Percentiles rank a stretch among this genome's conserved stretches.
Evolutionary conservation across 1,284 basidiomycete species (phyloP).

Genomic region (Apiotrichum porosum): DNA sequence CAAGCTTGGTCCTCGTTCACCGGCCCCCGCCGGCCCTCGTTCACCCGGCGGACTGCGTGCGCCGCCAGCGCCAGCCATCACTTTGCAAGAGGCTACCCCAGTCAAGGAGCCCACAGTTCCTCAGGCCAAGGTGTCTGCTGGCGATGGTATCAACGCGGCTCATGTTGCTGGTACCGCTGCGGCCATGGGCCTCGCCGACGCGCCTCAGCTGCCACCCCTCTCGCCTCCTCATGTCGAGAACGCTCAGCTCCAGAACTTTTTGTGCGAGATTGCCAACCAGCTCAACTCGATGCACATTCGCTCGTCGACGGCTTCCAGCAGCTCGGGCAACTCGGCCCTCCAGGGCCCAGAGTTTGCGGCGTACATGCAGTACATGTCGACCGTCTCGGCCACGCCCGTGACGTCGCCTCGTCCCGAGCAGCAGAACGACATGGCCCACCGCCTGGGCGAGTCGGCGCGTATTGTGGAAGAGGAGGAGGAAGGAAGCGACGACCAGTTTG

Average conservation of each 20-base stretch:
- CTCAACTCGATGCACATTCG: slow-evolving; percentile 54
- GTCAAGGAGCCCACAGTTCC: slow-evolving; percentile 30
- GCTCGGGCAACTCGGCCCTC: slow-evolving; percentile 42
- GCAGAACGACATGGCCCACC: slow-evolving; percentile 20
- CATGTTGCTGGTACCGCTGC: no score
- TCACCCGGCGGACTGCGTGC: slow-evolving; percentile 15
- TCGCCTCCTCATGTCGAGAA: slow-evolving; percentile 51
- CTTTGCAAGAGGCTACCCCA: slow-evolving; percentile 50
- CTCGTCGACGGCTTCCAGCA: slow-evolving; percentile 47
- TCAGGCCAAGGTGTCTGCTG: background rate
- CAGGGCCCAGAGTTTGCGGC: slow-evolving; percentile 37
- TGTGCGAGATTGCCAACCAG: slow-evolving; percentile 57
- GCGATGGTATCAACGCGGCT: no score
- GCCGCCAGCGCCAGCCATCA: slow-evolving; percentile 42
- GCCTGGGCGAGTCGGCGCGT: background rate
- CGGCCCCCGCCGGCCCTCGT: slow-evolving; percentile 31
- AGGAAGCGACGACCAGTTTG: slow-evolving; percentile 49
- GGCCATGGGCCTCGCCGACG: slow-evolving; percentile 10
- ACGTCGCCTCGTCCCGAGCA: slow-evolving; percentile 2
- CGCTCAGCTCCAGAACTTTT: slow-evolving; percentile 54
- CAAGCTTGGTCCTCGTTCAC: slow-evolving; percentile 25
- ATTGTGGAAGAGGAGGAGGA: no score
- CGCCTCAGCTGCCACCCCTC: slow-evolving; percentile 31
- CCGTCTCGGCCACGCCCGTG: slow-evolving; percentile 10
- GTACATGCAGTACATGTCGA: slow-evolving; percentile 35